Base-by-base conservation (phyloP, 257 asterid species). In the Solanum microdontum region DNA sequence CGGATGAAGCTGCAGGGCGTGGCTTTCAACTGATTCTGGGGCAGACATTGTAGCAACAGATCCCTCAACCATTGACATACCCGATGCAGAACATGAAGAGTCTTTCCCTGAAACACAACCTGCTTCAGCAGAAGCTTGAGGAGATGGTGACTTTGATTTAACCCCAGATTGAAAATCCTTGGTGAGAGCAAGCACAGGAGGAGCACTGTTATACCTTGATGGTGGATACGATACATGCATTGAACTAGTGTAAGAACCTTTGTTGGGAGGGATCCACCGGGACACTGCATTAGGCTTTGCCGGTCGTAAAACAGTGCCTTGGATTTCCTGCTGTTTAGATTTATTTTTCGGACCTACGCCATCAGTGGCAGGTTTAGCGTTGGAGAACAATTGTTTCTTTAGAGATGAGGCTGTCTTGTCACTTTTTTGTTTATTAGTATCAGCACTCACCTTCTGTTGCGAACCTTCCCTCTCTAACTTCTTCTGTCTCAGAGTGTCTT, bases 151-250 rank as follows among this genome's bases (percentile, higher is more conserved):
- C 93, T 91, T 93, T 82, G 96, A 89, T 89, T 93, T 97, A 34
- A 93, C 95, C 48, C 90, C 93, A n/a, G 91, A 90, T 55, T 91
- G 90, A 82, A 95, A 88, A 82, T 93, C 97, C 89, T 94, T 94
- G 84, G 94, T 89, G 84, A 88, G 91, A 75, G 93, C 90, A 87
- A 95, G 88, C 19, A 92, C 94, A 87, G 97, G 93, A 80, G 98
- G 98, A 89, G 98, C 99, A 90, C 98, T 97, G 90, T 96, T 95
- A 91, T 94, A 89, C 88, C 98, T 93, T 88, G 98, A 91, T 34
- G 98, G 99, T 77, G 98, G 99, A 92, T 97, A 95, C 86, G 94
- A 91, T 64, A 96, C 96, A 90, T 96, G 99, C 99, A 97, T 95
- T 83, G 98, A 97, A 93, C 93, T 94, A 86, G 96, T 93, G 92